These are phyloP conservation scores for Exophiala bonariae DNA, from an alignment of 2,329 filamentous ascomycete genomes.

Conservation along the genomic window DNA sequence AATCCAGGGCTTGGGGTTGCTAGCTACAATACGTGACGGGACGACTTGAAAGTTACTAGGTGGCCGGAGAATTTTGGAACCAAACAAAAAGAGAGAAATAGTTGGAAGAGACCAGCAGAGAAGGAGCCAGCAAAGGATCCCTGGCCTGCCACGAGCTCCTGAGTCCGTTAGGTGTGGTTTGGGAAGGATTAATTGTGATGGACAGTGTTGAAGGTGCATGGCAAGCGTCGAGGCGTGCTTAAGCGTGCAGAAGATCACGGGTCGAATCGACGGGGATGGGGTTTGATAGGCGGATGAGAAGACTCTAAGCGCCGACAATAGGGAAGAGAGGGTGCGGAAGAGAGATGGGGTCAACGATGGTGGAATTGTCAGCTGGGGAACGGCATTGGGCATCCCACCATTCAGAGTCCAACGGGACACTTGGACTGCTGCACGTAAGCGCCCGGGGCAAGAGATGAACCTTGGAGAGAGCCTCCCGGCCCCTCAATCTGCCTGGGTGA, in stretches of 20 bases:
- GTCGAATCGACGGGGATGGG: background rate
- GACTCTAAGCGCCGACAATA: slow-evolving; percentile 21
- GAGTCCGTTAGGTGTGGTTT: slow-evolving; percentile 9
- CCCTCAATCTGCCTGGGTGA: too few relatives aligned
- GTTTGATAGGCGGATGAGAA: slow-evolving; percentile 10
- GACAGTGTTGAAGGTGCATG: slow-evolving; percentile 9
- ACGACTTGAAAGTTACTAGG: slow-evolving; percentile 1
- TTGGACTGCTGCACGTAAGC: slow-evolving; percentile 24
- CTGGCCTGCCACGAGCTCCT: slow-evolving; percentile 19
- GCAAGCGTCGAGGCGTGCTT: slow-evolving; percentile 1
- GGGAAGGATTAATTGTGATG: slow-evolving; percentile 10
- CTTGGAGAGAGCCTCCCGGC: too few relatives aligned
- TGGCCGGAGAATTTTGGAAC: slow-evolving; percentile 22
- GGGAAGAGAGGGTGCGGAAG: slow-evolving; percentile 22
- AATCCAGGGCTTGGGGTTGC: too few relatives aligned
- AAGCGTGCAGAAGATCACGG: slow-evolving; percentile 17
- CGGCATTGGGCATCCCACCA: too few relatives aligned
- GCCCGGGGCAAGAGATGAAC: slow-evolving; percentile 7
- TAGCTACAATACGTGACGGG: too few relatives aligned
- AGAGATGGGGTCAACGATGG: slow-evolving; percentile 1
- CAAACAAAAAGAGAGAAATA: slow-evolving; percentile 16
- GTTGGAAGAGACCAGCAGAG: background rate
- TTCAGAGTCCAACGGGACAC: too few relatives aligned
- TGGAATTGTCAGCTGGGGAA: too few relatives aligned
- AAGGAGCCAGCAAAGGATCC: background rate